phyloP scores from a whole-genome alignment of 2,329 filamentous ascomycete species.

The Neopestalotiopsis sp. region DNA sequence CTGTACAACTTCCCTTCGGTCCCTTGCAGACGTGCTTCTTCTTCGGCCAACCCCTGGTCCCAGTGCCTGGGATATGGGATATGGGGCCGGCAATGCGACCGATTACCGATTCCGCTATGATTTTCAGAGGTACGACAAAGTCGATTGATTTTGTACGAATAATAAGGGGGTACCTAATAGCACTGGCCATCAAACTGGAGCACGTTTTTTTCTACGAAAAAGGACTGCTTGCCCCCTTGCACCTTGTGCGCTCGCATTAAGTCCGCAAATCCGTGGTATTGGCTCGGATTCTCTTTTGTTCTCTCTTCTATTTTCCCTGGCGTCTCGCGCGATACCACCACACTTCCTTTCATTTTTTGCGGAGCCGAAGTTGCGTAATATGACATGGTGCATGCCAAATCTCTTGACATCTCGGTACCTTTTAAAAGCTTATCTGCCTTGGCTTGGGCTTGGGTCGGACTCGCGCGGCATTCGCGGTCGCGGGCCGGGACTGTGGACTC shows the following conservation, averaged over 20 bases:
- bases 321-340: neutral
- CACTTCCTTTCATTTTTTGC: neutral
- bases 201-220: neutral
- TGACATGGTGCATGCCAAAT: neutral
- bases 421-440: slow-evolving; percentile 8
- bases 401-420: neutral
- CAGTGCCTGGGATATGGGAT: neutral
- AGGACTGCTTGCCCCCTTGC: neutral
- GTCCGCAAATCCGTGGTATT: neutral
- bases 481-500: neutral
- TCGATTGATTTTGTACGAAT: neutral
- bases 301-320: neutral
- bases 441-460: neutral
- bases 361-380: neutral
- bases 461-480: slow-evolving; percentile 7
- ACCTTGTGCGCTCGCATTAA: neutral
- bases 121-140: neutral
- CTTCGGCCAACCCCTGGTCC: neutral
- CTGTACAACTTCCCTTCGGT: neutral
- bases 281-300: neutral
- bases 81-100: neutral
- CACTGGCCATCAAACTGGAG: neutral
- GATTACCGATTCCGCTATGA: neutral
- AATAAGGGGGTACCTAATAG: neutral
- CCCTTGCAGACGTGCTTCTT: neutral